A percentile compares a stretch with the other conserved stretches of the same genome.
phyloP scores from a whole-genome alignment of 345 rosid species.

The Gossypium anomalum region DNA sequence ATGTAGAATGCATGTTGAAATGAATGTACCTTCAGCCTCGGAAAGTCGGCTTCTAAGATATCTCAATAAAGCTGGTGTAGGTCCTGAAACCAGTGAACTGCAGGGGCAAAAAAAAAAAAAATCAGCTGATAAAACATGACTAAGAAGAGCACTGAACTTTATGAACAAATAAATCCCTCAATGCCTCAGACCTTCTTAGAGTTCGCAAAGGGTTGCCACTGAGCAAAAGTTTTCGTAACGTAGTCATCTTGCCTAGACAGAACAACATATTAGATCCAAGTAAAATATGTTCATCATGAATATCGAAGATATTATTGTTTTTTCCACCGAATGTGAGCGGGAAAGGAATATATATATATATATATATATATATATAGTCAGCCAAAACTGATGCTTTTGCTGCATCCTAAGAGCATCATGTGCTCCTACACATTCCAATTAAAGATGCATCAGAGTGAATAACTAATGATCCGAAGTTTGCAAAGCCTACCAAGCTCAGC shows the following conservation, averaged over 20 bases:
- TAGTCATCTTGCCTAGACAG: conserved; percentile 72
- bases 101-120: neutral
- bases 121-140: conserved; percentile 17
- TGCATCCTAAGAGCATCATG: neutral
- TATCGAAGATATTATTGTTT: neutral
- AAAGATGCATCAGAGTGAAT: conserved; percentile 1
- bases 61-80: conserved; percentile 76
- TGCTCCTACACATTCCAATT: neutral
- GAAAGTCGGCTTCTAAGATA: conserved; percentile 79
- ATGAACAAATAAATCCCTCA: conserved; percentile 10
- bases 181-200: conserved; percentile 62
- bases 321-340: neutral
- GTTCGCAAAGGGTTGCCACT: conserved; percentile 84
- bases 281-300: neutral
- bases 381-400: neutral
- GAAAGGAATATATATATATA: conserved; percentile 6
- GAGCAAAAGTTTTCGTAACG: conserved; percentile 70
- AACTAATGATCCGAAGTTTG: conserved; percentile 11
- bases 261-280: neutral
- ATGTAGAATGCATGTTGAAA: neutral
- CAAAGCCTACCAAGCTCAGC: conserved; percentile 72
- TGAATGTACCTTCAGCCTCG: conserved; percentile 58
- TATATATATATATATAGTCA: conserved; percentile 1
- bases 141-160: conserved; percentile 9
- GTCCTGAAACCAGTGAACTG: conserved; percentile 91